phyloP scores from a whole-genome alignment of 2,329 filamentous ascomycete species.

The Macrophomina phaseolina region DNA sequence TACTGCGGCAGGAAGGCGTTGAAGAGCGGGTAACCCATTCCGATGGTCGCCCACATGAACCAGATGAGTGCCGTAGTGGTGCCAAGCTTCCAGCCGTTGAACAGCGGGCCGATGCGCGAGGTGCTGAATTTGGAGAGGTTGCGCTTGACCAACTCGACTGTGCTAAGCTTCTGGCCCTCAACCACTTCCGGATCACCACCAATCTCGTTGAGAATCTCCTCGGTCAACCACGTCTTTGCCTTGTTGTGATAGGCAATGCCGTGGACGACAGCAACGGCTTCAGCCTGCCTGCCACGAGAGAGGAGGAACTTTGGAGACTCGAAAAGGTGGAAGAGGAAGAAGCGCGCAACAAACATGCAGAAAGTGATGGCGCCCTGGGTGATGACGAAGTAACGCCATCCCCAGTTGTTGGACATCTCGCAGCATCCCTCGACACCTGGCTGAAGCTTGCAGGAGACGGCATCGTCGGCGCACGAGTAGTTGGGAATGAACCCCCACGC shows the following conservation, averaged over 20 bases:
- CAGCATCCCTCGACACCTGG: conserved; percentile 33
- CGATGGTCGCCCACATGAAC: conserved; percentile 83
- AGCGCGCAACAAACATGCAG: conserved; percentile 77
- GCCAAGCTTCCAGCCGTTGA: conserved; percentile 54
- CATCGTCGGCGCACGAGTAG: conserved; percentile 57
- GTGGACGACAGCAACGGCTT: conserved; percentile 81
- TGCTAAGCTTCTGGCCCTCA: conserved; percentile 48
- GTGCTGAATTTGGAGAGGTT: conserved; percentile 71
- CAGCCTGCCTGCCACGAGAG: conserved; percentile 74
- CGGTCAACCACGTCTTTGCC: conserved; percentile 62
- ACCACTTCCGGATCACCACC: conserved; percentile 55
- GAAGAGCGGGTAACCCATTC: conserved; percentile 87
- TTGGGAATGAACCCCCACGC: conserved; percentile 79
- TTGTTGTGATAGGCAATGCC: conserved; percentile 76
- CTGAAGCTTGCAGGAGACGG: conserved; percentile 13
- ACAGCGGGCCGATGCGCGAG: conserved; percentile 70
- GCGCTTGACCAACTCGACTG: conserved; percentile 59
- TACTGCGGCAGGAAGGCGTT: conserved; percentile 92
- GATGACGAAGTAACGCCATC: conserved; percentile 77
- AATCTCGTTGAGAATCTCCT: conserved; percentile 66
- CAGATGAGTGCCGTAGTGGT: conserved; percentile 63
- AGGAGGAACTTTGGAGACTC: conserved; percentile 87
- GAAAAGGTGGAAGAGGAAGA: conserved; percentile 80
- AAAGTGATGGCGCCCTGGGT: conserved; percentile 76
- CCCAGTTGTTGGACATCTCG: conserved; percentile 62